Conservation (phyloP, 164 flowering plant genomes). For the Sedum album region DNA sequence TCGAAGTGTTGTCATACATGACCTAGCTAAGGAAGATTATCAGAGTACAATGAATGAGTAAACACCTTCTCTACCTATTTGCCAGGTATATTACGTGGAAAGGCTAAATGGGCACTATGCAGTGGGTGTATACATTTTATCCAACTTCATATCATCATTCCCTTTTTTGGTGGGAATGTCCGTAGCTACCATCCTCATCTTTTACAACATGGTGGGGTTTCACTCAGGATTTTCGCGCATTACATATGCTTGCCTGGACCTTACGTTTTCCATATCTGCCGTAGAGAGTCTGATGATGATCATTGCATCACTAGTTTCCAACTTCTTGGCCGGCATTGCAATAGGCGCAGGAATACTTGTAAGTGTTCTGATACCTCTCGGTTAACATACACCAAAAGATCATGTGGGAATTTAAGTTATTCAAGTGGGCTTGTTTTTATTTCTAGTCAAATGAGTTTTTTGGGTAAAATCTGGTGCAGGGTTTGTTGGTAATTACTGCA, state of each 20-base stretch:
- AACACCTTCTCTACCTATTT: no score
- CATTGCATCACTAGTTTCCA: constrained; percentile 62
- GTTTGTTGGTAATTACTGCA: constrained; percentile 78
- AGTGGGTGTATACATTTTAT: constrained; percentile 34
- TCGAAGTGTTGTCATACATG: no score
- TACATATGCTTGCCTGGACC: constrained; percentile 28
- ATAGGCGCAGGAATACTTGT: constrained; percentile 38
- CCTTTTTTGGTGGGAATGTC: constrained; percentile 46
- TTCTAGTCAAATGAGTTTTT: neutral
- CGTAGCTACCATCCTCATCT: constrained; percentile 25
- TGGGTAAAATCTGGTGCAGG: constrained; percentile 26
- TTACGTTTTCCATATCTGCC: constrained; percentile 34
- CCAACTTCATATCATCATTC: constrained; percentile 50
- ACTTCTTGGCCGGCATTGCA: constrained; percentile 48
- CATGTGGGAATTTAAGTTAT: no score
- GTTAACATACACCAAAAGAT: no score
- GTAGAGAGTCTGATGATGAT: constrained; percentile 71
- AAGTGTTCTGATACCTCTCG: no score
- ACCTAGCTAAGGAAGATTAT: no score
- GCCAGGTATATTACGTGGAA: constrained; percentile 48
- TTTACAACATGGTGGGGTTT: constrained; percentile 42
- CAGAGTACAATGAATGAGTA: no score
- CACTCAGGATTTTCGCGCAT: constrained; percentile 30
- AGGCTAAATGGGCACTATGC: constrained; percentile 59
- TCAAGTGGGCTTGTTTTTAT: no score